Percentiles rank a stretch among this genome's conserved stretches.
Evolutionary conservation across 1,139 yeast genomes (phyloP).

Genomic region (Casaregolazyma lundiana): DNA sequence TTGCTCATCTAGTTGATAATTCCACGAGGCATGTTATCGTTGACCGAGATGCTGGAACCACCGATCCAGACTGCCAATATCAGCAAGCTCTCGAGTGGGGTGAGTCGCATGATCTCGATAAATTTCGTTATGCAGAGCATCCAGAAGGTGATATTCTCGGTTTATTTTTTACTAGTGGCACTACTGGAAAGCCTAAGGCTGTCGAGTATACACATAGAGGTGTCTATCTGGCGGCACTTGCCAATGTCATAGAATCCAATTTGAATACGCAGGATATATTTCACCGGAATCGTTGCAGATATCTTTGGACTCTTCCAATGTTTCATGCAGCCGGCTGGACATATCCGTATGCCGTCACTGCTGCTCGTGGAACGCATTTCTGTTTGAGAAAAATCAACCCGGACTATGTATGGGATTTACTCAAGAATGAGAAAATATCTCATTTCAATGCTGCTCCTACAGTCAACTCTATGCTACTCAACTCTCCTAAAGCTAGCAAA

Average conservation of each 20-base stretch:
- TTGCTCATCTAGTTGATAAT: slow-evolving; percentile 25
- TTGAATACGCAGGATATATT: slow-evolving; percentile 31
- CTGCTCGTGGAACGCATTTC: slow-evolving; percentile 37
- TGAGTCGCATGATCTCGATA: slow-evolving; percentile 15
- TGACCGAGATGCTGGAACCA: slow-evolving; percentile 29
- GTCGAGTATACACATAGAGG: slow-evolving; percentile 57
- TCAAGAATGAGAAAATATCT: slow-evolving; percentile 31
- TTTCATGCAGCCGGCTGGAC: slow-evolving; percentile 41
- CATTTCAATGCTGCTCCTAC: slow-evolving; percentile 40
- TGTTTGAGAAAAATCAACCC: slow-evolving; percentile 36
- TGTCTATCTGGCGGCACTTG: slow-evolving; percentile 33
- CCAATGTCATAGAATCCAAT: slow-evolving; percentile 33
- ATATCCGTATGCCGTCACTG: slow-evolving; percentile 38
- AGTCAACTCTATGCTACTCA: slow-evolving; percentile 36
- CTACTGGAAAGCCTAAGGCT: slow-evolving; percentile 76
- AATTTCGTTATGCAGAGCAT: slow-evolving; percentile 5
- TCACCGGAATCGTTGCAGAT: slow-evolving; percentile 31
- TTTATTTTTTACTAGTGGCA: slow-evolving; percentile 61
- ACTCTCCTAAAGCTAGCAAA: slow-evolving; percentile 29
- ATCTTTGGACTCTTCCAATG: slow-evolving; percentile 39
- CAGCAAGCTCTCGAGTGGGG: slow-evolving; percentile 29
- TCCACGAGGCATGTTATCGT: slow-evolving; percentile 24
- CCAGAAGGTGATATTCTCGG: slow-evolving; percentile 32
- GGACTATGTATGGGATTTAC: slow-evolving; percentile 34
- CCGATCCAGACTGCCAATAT: slow-evolving; percentile 24